These are phyloP conservation scores for Rhytidiadelphus loreus DNA, from an alignment of 225 moss, liverwort and hornwort genomes.

Conservation along the genomic window DNA sequence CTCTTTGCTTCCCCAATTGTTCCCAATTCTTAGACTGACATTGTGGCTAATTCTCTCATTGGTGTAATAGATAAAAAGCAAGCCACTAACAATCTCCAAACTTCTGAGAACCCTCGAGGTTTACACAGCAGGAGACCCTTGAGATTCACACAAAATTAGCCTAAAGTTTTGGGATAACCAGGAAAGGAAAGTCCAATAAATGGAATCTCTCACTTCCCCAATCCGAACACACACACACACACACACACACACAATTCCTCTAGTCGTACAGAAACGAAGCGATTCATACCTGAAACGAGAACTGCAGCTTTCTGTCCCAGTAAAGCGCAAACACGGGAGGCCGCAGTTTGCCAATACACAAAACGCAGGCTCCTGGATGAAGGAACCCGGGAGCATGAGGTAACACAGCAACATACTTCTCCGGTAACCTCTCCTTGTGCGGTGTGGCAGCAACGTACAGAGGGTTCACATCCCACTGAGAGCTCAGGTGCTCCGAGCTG, in stretches of 20 bases:
- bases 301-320: constrained; percentile 77
- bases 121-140: not conserved
- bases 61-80: not conserved
- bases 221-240: not conserved
- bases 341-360: constrained; percentile 49
- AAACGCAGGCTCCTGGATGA: constrained; percentile 48
- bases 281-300: constrained; percentile 49
- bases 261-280: not conserved
- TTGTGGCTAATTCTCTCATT: not conserved
- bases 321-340: constrained; percentile 71
- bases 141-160: not conserved
- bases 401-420: constrained; percentile 50
- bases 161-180: not conserved
- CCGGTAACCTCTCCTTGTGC: constrained; percentile 51
- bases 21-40: not conserved
- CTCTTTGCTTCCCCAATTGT: not conserved
- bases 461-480: constrained; percentile 46
- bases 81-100: not conserved
- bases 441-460: constrained; percentile 50
- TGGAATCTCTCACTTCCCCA: not conserved
- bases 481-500: constrained; percentile 31
- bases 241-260: not conserved
- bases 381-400: constrained; percentile 50
- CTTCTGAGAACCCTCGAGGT: not conserved
- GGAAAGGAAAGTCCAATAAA: not conserved